Conservation (phyloP, 495 filamentous ascomycete species). For the Umbilicaria muhlenbergii region DNA sequence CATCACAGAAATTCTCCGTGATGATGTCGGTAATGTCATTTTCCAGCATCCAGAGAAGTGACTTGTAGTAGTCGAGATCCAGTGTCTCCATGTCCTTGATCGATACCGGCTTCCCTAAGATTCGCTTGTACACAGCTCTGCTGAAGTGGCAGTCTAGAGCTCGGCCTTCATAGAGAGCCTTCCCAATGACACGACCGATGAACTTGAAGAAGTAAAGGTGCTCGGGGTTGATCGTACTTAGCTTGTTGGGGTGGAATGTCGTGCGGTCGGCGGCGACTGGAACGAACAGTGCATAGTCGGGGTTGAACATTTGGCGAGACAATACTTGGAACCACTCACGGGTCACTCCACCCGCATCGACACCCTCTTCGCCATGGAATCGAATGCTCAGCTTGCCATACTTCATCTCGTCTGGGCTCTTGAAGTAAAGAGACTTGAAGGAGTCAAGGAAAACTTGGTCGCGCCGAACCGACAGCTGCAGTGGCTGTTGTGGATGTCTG, state of each 20-base stretch:
- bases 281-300: slow-evolving; percentile 90
- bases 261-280: slow-evolving; percentile 96
- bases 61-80: slow-evolving; percentile 97
- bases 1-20: slow-evolving; percentile 89
- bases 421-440: slow-evolving; percentile 91
- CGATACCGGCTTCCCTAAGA: slow-evolving; percentile 83
- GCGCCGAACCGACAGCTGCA: slow-evolving; percentile 81
- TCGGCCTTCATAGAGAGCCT: slow-evolving; percentile 91
- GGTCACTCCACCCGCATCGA: slow-evolving; percentile 95
- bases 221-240: slow-evolving; percentile 86
- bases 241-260: slow-evolving; percentile 93
- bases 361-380: slow-evolving; percentile 94
- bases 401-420: slow-evolving; percentile 88
- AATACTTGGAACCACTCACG: slow-evolving; percentile 99
- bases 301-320: slow-evolving; percentile 96
- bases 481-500: slow-evolving; percentile 51
- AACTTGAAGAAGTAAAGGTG: slow-evolving; percentile 99
- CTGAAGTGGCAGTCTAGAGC: slow-evolving; percentile 98
- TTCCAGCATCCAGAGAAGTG: slow-evolving; percentile 95
- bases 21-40: slow-evolving; percentile 99
- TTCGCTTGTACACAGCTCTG: slow-evolving; percentile 93
- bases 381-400: slow-evolving; percentile 95
- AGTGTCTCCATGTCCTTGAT: slow-evolving; percentile 99
- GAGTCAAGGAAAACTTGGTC: slow-evolving; percentile 98
- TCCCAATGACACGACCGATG: slow-evolving; percentile 96